phyloP scores from a whole-genome alignment of 257 asterid species.

The Fraxinus cuspidata region DNA sequence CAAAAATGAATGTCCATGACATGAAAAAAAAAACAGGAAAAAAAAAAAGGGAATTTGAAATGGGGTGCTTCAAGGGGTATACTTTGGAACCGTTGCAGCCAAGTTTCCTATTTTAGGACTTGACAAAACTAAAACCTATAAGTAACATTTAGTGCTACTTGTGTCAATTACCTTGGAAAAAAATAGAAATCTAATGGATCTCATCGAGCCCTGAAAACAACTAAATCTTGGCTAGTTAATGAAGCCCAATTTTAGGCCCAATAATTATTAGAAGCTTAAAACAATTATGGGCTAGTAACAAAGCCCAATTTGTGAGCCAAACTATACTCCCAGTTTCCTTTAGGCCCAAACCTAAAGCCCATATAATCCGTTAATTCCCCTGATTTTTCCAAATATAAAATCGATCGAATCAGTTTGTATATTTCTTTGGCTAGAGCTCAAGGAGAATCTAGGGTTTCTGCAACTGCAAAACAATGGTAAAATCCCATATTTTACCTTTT shows the following conservation, averaged over 20 bases:
- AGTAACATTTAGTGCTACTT: neutral
- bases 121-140: neutral
- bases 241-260: no score
- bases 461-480: conserved; percentile 40
- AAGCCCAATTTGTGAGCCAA: neutral
- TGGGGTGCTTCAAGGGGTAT: no score
- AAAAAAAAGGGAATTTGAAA: no score
- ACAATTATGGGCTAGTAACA: no score
- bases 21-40: no score
- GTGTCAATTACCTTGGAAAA: neutral
- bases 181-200: neutral
- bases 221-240: no score
- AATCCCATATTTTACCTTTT: neutral
- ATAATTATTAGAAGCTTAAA: no score
- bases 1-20: no score
- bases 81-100: no score
- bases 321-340: neutral
- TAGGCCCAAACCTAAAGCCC: neutral
- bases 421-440: neutral
- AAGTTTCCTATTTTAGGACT: no score
- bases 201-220: no score
- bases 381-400: neutral
- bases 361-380: neutral
- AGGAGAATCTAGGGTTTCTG: conserved; percentile 32
- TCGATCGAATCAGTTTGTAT: neutral